Conservation (phyloP, 2,329 filamentous ascomycete genomes). For the Clonostachys byssicola region DNA sequence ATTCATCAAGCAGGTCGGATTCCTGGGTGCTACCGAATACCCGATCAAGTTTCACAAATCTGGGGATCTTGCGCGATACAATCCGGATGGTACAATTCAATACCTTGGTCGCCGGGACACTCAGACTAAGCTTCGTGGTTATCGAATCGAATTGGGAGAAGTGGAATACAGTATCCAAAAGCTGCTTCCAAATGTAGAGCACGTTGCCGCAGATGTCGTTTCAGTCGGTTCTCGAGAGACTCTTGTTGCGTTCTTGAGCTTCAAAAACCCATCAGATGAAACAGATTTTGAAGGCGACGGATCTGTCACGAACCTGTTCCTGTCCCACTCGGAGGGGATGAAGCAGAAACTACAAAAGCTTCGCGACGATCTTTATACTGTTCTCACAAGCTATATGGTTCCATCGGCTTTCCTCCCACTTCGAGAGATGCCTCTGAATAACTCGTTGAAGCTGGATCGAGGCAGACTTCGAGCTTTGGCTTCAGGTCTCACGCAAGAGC, state of each 20-base stretch:
- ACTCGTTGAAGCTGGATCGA: constrained; percentile 5
- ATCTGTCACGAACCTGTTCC: too few relatives aligned
- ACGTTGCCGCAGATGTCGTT: constrained; percentile 4
- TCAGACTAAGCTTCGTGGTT: constrained; percentile 49
- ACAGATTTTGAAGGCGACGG: not conserved
- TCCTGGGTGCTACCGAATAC: constrained; percentile 5
- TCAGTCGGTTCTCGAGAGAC: not conserved
- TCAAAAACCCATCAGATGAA: not conserved
- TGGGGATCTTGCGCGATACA: constrained; percentile 1
- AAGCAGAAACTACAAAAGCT: too few relatives aligned
- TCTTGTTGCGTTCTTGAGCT: not conserved
- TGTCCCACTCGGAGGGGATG: too few relatives aligned
- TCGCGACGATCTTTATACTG: not conserved
- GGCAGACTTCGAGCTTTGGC: not conserved
- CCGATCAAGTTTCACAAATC: constrained; percentile 9
- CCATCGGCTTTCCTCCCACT: constrained; percentile 6
- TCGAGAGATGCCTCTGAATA: not conserved
- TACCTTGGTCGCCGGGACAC: constrained; percentile 1
- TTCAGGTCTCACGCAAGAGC: constrained; percentile 1
- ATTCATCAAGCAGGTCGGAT: constrained; percentile 11
- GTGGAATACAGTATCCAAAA: constrained; percentile 5
- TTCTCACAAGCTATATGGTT: constrained; percentile 4
- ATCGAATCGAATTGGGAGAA: constrained; percentile 35
- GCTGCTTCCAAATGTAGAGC: not conserved
- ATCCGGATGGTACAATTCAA: constrained; percentile 2